phyloP scores from a whole-genome alignment of 2,329 filamentous ascomycete species.

The Ceratocystis ficicola region DNA sequence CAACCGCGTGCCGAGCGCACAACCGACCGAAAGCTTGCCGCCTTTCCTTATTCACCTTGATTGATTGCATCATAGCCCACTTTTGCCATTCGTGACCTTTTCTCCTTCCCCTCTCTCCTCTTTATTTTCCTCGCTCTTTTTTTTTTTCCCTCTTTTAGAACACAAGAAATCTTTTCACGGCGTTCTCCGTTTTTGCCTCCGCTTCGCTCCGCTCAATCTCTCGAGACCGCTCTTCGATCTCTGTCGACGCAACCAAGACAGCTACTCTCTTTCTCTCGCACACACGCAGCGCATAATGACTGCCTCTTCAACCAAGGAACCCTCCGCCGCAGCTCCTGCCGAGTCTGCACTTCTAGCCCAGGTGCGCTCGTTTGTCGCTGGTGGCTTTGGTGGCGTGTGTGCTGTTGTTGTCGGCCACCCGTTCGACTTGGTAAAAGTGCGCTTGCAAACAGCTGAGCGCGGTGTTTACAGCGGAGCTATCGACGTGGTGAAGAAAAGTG shows the following conservation, averaged over 20 bases:
- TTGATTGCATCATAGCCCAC: conserved; percentile 4
- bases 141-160: neutral
- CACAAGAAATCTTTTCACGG: neutral
- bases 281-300: neutral
- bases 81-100: neutral
- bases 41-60: neutral
- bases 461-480: conserved; percentile 83
- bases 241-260: neutral
- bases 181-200: neutral
- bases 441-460: conserved; percentile 87
- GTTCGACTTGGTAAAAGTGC: conserved; percentile 95
- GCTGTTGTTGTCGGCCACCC: conserved; percentile 91
- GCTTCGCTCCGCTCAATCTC: neutral
- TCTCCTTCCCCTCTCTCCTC: neutral
- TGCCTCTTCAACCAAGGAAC: neutral
- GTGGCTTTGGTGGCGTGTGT: conserved; percentile 86
- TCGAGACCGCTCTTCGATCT: neutral
- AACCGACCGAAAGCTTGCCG: neutral
- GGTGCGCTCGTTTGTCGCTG: conserved; percentile 72
- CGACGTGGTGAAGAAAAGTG: conserved; percentile 79
- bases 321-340: conserved; percentile 23
- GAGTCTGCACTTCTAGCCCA: conserved; percentile 35
- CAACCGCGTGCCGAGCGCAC: conserved; percentile 12
- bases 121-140: neutral
- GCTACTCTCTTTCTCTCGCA: conserved; percentile 22